Base-by-base conservation (phyloP, 495 filamentous ascomycete genomes). In the Eremomyces bilateralis region DNA sequence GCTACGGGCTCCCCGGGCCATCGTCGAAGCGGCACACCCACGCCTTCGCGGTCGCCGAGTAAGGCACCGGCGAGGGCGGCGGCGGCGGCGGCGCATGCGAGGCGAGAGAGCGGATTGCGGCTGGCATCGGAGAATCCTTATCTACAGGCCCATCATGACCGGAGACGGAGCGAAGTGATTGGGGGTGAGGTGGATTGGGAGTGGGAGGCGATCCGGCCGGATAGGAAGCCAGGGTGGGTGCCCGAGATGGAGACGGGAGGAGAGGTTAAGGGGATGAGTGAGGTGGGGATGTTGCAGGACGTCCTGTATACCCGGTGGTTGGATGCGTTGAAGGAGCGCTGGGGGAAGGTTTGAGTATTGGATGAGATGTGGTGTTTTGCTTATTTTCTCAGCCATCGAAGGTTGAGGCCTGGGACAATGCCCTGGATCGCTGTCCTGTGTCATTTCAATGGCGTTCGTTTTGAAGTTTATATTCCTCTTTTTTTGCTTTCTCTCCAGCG, bases 291-390 rank as follows among this genome's bases (percentile, higher is more conserved):
- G 50, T 57, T 97, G 18, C 76, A 79, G 8, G 83, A 94, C 56
- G 75, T 92, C 19, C 65, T 97, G 15, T 95, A 92, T 54, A 62
- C 70, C 28, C 67, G 85, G 16, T 97, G 88, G 88, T 64, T 76
- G 1, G 80, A 90, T 40, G 83, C 80, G 11, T 53, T 95, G 46
- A 71, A 73, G 45, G 67, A 63, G 34, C 63, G 85, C 36, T 97
- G 85, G 85, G 65, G 69, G 13, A n/a, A n/a, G n/a, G n/a, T n/a
- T n/a, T n/a, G n/a, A n/a, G n/a, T n/a, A n/a, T n/a, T n/a, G n/a
- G n/a, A n/a, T n/a, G n/a, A n/a, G n/a, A n/a, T n/a, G n/a, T n/a
- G n/a, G n/a, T n/a, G n/a, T n/a, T n/a, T n/a, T n/a, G n/a, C n/a
- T n/a, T n/a, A n/a, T n/a, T n/a, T n/a, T n/a, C n/a, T n/a, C n/a